Evolutionary conservation across 352 stramenopile species (phyloP).

Genomic region (Phytophthora foliorum): DNA sequence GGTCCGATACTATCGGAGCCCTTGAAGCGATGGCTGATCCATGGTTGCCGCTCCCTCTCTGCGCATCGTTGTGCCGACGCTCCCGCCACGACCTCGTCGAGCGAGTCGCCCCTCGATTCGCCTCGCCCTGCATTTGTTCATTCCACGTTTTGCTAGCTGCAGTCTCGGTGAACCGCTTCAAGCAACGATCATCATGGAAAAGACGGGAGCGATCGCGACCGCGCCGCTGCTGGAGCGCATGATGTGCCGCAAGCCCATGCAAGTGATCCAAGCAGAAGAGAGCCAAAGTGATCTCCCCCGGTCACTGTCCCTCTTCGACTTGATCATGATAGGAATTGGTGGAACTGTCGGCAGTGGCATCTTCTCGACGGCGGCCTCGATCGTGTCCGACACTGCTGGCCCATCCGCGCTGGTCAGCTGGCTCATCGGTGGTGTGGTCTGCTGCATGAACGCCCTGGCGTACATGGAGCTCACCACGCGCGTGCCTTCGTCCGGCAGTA

Average conservation of each 20-base stretch:
- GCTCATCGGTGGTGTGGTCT: constrained; percentile 76
- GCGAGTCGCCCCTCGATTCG: constrained; percentile 5
- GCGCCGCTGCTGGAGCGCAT: constrained; percentile 41
- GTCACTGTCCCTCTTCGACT: constrained; percentile 47
- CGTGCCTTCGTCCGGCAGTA: constrained; percentile 85
- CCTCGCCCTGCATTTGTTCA: constrained; percentile 11
- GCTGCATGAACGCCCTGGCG: constrained; percentile 74
- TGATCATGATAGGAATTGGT: constrained; percentile 87
- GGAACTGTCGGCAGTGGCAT: constrained; percentile 69
- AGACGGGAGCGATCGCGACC: constrained; percentile 11
- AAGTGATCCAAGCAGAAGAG: constrained; percentile 61
- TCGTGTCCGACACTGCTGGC: constrained; percentile 80
- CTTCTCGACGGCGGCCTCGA: constrained; percentile 57
- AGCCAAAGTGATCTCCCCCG: not conserved
- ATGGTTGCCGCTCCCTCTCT: constrained; percentile 29
- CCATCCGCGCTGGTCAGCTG: constrained; percentile 80
- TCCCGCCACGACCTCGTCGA: constrained; percentile 22
- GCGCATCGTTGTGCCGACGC: not conserved
- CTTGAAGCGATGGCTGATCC: constrained; percentile 27
- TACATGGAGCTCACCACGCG: constrained; percentile 87
- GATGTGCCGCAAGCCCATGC: constrained; percentile 57
- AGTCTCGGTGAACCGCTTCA: constrained; percentile 8
- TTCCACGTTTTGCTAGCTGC: constrained; percentile 37
- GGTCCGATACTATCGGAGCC: constrained; percentile 3
- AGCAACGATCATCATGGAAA: constrained; percentile 31